phyloP scores from a whole-genome alignment of 352 stramenopile species.

The Pythium volutum region DNA sequence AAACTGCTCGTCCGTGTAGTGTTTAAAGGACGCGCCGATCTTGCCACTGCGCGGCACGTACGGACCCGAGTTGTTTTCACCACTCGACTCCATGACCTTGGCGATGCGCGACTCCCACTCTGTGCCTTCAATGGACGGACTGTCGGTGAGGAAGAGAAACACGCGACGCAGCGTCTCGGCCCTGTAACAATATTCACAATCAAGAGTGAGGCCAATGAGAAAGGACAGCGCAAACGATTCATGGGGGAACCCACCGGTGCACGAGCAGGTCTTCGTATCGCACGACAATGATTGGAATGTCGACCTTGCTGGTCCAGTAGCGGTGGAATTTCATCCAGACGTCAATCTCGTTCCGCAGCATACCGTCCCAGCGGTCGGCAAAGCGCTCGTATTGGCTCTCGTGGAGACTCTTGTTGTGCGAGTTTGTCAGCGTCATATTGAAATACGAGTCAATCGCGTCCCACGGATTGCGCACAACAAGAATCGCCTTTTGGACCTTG shows the following conservation, averaged over 20 bases:
- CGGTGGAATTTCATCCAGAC: conserved; percentile 90
- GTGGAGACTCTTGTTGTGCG: conserved; percentile 89
- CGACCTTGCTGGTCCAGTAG: conserved; percentile 88
- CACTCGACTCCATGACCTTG: conserved; percentile 50
- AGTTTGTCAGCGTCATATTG: conserved; percentile 96
- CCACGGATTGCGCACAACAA: conserved; percentile 95
- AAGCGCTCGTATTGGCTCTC: conserved; percentile 88
- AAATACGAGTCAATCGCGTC: conserved; percentile 99
- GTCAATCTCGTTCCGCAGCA: conserved; percentile 90
- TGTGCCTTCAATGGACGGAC: conserved; percentile 61
- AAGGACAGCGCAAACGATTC: no score
- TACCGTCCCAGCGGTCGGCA: conserved; percentile 82
- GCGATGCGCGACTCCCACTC: conserved; percentile 74
- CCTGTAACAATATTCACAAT: conserved; percentile 16
- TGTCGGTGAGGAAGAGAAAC: conserved; percentile 73
- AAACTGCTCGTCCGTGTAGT: conserved; percentile 84
- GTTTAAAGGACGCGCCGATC: conserved; percentile 79
- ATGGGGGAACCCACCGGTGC: conserved; percentile 39
- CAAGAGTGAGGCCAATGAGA: neutral
- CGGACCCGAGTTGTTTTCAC: conserved; percentile 62
- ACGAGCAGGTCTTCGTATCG: conserved; percentile 91
- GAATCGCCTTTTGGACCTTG: conserved; percentile 73
- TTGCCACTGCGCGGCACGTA: conserved; percentile 86
- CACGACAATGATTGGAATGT: conserved; percentile 89
- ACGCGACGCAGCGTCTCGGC: conserved; percentile 76